Base-by-base conservation (phyloP, 768 basidiomycete species). In the Suillus placidus region DNA sequence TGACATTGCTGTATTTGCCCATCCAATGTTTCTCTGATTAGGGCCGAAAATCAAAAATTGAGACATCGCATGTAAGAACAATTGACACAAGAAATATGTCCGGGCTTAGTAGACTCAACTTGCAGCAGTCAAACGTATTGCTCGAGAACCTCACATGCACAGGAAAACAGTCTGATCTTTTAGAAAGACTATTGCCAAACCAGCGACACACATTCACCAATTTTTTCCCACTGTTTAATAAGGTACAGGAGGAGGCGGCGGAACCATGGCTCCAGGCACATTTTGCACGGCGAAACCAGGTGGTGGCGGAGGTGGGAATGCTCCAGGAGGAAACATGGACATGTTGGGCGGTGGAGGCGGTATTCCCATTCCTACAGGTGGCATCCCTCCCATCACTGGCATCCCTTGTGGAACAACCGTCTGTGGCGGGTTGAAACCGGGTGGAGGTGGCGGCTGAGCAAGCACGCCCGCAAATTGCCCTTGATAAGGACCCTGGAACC, bases 401-500 rank as follows among this genome's bases (percentile, higher is more conserved):
- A 80, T 78, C 4, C 66, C 66, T 56, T 72, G 78, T 26, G 86
- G 85, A 68, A 88, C 79, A 47, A 90, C 82, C 6, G 88, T 87
- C 73, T 90, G 89, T 70, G 91, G 90, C 23, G 87, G 86, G 0
- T 88, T 85, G 65, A 93, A 93, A 12, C 92, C 93, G 60, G 90
- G 87, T 0, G 93, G 92, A 0, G 93, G 92, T 2, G 91, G 88
- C 0, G 92, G 91, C 58, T 86, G 88, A 4, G 94, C 92, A 63
- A 97, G 84, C 18, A 85, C 90, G 45, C 95, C 95, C 12, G 95
- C 95, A 73, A 95, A 97, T 78, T 96, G 95, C n/a, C 95, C 95
- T 80, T 92, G 89, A 72, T 93, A 92, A 1, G 88, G 89, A 18
- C 87, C 90, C 70, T 88, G 88, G 72, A 85, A 93, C 1, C 88